These are phyloP conservation scores for Leishmania tarentolae DNA, from an alignment of 208 protist genomes.

Conservation along the genomic window DNA sequence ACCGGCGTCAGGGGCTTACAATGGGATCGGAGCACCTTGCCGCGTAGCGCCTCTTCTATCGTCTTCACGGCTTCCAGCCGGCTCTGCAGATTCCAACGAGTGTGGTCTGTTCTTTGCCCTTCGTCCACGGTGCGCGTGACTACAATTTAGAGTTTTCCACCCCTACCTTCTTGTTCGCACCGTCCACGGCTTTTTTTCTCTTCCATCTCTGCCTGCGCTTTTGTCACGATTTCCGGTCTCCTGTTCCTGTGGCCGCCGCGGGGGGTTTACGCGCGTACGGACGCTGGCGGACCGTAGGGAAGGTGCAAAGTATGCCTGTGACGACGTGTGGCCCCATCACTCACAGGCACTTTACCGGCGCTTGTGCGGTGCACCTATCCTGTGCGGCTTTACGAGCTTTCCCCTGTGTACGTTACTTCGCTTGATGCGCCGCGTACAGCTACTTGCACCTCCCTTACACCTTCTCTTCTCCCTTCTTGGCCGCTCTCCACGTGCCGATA, in stretches of 20 bases:
- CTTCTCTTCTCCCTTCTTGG: neutral
- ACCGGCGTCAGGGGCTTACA: neutral
- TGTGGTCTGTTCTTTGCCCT: constrained; percentile 10
- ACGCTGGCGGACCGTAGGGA: neutral
- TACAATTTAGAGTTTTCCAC: neutral
- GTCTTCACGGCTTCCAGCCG: constrained; percentile 1
- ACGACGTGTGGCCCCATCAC: neutral
- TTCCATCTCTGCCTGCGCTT: neutral
- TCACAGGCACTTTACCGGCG: too few species aligned
- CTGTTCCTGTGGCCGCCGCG: neutral
- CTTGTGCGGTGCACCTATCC: neutral
- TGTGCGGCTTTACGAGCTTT: too few species aligned
- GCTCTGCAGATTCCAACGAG: constrained; percentile 8
- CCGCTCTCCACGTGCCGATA: neutral
- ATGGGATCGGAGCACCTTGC: too few species aligned
- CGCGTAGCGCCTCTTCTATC: neutral
- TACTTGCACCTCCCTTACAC: neutral
- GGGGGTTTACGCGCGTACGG: neutral
- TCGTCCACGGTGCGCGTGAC: neutral
- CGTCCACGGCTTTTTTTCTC: neutral
- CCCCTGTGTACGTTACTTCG: too few species aligned
- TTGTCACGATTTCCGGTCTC: neutral
- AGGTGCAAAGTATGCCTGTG: neutral
- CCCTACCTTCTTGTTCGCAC: neutral
- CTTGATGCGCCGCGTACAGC: neutral